Evolutionary conservation across 805 yeast genomes (phyloP).

Genomic region (Candida qinlingensis): DNA sequence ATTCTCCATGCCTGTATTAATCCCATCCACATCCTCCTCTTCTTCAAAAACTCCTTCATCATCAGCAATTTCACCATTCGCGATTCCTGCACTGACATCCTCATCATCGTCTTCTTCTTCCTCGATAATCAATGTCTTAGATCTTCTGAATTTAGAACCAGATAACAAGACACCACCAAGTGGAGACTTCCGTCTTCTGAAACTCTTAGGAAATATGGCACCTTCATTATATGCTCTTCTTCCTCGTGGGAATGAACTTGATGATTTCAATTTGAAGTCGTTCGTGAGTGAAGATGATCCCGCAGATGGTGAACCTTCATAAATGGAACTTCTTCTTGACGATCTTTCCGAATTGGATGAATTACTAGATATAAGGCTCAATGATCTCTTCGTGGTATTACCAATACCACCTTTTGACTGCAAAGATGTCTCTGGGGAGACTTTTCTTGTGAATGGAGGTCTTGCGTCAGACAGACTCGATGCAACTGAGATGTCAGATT

Average conservation of each 20-base stretch:
- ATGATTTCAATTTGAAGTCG: slow-evolving; percentile 1
- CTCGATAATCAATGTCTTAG: slow-evolving; percentile 18
- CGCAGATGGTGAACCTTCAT: slow-evolving; percentile 25
- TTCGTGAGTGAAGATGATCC: not conserved
- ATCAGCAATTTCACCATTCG: slow-evolving; percentile 4
- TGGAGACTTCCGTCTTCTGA: slow-evolving; percentile 25
- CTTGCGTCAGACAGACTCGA: slow-evolving; percentile 15
- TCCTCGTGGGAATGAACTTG: slow-evolving; percentile 7
- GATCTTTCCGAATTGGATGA: slow-evolving; percentile 36
- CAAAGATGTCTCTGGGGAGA: slow-evolving; percentile 20
- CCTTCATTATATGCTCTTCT: slow-evolving; percentile 15
- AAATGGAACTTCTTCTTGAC: slow-evolving; percentile 35
- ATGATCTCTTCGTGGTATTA: slow-evolving; percentile 25
- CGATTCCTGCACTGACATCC: not conserved
- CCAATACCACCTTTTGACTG: slow-evolving; percentile 14
- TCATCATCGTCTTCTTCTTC: slow-evolving; percentile 22
- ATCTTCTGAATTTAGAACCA: slow-evolving; percentile 16
- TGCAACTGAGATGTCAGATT: slow-evolving; percentile 44
- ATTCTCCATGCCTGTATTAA: slow-evolving; percentile 17
- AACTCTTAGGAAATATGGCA: slow-evolving; percentile 18
- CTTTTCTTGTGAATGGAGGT: slow-evolving; percentile 18
- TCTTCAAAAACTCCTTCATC: slow-evolving; percentile 7
- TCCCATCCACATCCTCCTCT: not conserved
- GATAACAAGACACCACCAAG: slow-evolving; percentile 20
- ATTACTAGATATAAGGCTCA: slow-evolving; percentile 32